A percentile compares a stretch with the other conserved stretches of the same genome.
These are phyloP conservation scores for Ceratobasidium sp. DNA, from an alignment of 1,284 basidiomycete genomes.

Conservation along the genomic window DNA sequence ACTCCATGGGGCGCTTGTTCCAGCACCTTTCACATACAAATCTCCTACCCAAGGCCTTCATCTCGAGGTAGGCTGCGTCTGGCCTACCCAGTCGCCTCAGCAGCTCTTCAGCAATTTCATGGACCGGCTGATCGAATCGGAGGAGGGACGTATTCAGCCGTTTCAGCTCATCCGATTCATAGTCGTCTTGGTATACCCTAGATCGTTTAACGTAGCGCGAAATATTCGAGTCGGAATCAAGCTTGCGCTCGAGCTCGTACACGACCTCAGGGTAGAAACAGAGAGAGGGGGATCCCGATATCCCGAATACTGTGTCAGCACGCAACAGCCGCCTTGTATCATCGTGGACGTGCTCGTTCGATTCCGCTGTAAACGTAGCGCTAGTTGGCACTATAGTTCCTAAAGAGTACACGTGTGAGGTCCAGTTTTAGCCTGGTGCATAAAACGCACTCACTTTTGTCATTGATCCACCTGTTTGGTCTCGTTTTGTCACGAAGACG, in stretches of 20 bases:
- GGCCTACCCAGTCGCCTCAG: slow-evolving; percentile 11
- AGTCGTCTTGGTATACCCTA: background rate
- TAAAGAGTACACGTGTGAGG: background rate
- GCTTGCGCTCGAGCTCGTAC: background rate
- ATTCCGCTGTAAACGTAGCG: background rate
- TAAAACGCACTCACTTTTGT: background rate
- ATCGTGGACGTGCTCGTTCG: background rate
- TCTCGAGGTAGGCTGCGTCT: slow-evolving; percentile 28
- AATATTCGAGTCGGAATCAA: background rate
- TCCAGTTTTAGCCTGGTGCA: too few relatives aligned
- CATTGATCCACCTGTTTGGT: too few relatives aligned
- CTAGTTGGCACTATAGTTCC: background rate
- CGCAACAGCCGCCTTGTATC: background rate
- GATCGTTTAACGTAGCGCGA: background rate
- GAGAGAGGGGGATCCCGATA: background rate
- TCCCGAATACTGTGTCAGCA: slow-evolving; percentile 2
- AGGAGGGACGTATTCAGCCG: background rate
- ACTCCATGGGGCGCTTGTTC: slow-evolving; percentile 20
- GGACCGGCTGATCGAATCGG: background rate
- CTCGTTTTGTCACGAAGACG: background rate
- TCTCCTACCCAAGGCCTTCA: slow-evolving; percentile 17
- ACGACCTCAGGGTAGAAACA: slow-evolving; percentile 12
- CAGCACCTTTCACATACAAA: slow-evolving; percentile 33
- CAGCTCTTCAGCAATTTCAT: slow-evolving; percentile 11
- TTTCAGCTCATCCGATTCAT: background rate